These are phyloP conservation scores for Fusarium sp. DNA, from an alignment of 2,329 filamentous ascomycete species.

Conservation along the genomic window DNA sequence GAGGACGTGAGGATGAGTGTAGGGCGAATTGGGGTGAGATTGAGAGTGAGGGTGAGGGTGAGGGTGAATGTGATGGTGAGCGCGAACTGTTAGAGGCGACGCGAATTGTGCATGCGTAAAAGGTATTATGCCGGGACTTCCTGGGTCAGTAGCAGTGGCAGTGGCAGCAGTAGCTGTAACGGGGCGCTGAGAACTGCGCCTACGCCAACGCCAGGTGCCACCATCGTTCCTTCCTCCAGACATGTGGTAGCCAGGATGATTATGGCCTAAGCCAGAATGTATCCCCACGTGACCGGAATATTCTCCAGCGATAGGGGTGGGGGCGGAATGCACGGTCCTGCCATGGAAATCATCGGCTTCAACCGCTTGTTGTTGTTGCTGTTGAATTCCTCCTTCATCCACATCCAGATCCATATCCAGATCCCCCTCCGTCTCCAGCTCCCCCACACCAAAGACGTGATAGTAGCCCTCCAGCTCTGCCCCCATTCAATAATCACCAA, in stretches of 20 bases:
- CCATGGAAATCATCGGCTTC: slow-evolving; percentile 24
- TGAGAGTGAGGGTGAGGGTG: slow-evolving; percentile 9
- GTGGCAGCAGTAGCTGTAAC: neutral
- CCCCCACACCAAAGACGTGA: slow-evolving; percentile 30
- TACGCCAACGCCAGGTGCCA: slow-evolving; percentile 31
- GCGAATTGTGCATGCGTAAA: slow-evolving; percentile 34
- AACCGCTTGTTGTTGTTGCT: slow-evolving; percentile 12
- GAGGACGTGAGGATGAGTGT: slow-evolving; percentile 16
- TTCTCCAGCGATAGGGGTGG: slow-evolving; percentile 1
- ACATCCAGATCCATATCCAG: slow-evolving; percentile 6
- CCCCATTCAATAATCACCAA: slow-evolving; percentile 4
- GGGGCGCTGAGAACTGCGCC: slow-evolving; percentile 32
- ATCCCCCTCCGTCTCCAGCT: slow-evolving; percentile 2
- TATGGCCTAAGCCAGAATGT: slow-evolving; percentile 1
- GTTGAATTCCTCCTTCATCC: slow-evolving; percentile 19
- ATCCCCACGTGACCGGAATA: slow-evolving; percentile 30
- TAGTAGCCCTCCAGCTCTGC: slow-evolving; percentile 36
- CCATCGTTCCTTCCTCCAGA: slow-evolving; percentile 17
- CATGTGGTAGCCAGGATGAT: slow-evolving; percentile 6
- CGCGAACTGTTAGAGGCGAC: slow-evolving; percentile 24
- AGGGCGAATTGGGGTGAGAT: neutral
- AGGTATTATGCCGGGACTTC: slow-evolving; percentile 27
- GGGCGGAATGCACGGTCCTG: neutral
- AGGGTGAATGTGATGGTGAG: slow-evolving; percentile 8
- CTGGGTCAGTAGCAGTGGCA: slow-evolving; percentile 9